Evolutionary conservation across 495 filamentous ascomycete species (phyloP), one percentile per base, ranked within the genome.

Genomic region (Rhizodiscina lignyota): DNA sequence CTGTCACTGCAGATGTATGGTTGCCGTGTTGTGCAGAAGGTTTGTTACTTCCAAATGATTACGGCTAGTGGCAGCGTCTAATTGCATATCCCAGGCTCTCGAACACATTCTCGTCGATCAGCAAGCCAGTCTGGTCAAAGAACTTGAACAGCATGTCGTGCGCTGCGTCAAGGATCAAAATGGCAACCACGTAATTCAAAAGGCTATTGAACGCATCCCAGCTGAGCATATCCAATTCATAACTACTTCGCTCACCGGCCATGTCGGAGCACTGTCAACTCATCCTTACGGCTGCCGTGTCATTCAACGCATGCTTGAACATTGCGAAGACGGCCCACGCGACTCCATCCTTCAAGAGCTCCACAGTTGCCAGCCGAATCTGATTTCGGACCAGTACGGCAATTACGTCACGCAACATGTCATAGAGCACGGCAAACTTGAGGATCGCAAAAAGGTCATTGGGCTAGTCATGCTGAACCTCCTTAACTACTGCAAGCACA

Each of bases 341-440:
- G 59, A 66, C 32, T 67, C 61, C 3, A 72, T 97, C 5, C 68
- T 94, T 34, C 58, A 64, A 6, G 91, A 97, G 55, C 63, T 97
- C 2, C 81, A 91, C 45, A 58, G 57, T 4, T 83, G 75, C 48
- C 76, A 79, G 0, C 40, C 68, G 18, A 64, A 62, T 32, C 68
- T 97, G 22, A 80, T 96, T 35, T 68, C 76, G 2, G 84, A 97
- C 47, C 81, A 87, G 48, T 97, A 81, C 43, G 89, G 89, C 21
- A 97, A 97, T 58, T 97, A 97, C 52, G 89, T 97, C 21, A 83
- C 80, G 11, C 91, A 96, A 50, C 84, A 97, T 56, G 71, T 96
- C 33, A 87, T 97, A 36, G 67, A 79, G 35, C 74, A 83, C 41
- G 91, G 91, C 11, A 65, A 74, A 21, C 70, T 73, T 18, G 73